Conservation (phyloP, 495 filamentous ascomycete species). For the Hypoxylon subgilvum region DNA sequence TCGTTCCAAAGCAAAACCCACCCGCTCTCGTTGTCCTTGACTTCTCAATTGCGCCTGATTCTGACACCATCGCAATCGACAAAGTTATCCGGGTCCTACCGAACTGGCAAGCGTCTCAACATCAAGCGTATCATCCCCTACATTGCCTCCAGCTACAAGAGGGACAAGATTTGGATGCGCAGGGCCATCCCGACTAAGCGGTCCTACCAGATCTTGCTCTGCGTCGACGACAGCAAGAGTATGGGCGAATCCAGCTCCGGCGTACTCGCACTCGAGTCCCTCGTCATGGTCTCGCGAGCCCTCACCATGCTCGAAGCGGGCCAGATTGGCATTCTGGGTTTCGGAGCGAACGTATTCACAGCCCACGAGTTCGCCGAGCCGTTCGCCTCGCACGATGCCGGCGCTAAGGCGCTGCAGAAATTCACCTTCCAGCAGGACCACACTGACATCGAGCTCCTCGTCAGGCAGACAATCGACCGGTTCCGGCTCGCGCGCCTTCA, state of each 20-base stretch:
- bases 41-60: slow-evolving; percentile 93
- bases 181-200: slow-evolving; percentile 88
- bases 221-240: slow-evolving; percentile 91
- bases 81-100: slow-evolving; percentile 95
- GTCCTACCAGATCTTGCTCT: slow-evolving; percentile 94
- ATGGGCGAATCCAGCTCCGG: slow-evolving; percentile 78
- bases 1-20: slow-evolving; percentile 83
- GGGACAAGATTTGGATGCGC: slow-evolving; percentile 99
- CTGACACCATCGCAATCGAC: slow-evolving; percentile 92
- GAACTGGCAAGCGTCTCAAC: slow-evolving; percentile 96
- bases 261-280: slow-evolving; percentile 82
- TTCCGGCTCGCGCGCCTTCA: slow-evolving; percentile 77
- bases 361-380: slow-evolving; percentile 83
- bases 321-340: slow-evolving; percentile 85
- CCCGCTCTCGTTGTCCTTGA: slow-evolving; percentile 81
- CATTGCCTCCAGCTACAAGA: slow-evolving; percentile 95
- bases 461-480: slow-evolving; percentile 75
- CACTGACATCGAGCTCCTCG: slow-evolving; percentile 81
- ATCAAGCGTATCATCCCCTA: slow-evolving; percentile 99
- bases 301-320: slow-evolving; percentile 92
- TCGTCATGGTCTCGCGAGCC: slow-evolving; percentile 83
- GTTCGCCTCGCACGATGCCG: slow-evolving; percentile 81
- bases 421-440: slow-evolving; percentile 85
- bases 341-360: slow-evolving; percentile 83
- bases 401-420: slow-evolving; percentile 77